Conservation (phyloP, 306 rosid species). For the Dryas octopetala region DNA sequence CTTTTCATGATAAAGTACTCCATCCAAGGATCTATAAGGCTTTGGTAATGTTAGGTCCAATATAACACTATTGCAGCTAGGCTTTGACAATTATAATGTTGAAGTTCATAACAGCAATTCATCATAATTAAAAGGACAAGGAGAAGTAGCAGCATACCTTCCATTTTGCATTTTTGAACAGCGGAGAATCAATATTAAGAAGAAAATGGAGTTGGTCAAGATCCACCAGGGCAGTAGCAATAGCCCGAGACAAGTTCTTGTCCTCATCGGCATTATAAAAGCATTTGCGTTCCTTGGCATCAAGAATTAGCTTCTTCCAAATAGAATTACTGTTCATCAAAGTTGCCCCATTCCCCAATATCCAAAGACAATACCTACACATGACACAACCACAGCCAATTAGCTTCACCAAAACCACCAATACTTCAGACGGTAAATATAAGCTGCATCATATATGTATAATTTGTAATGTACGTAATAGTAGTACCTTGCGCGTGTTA, state of each 20-base stretch:
- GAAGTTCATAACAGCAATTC: no score
- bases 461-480: background rate
- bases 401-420: background rate
- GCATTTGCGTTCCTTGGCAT: conserved; percentile 36
- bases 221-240: conserved; percentile 19
- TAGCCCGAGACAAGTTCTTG: conserved; percentile 21
- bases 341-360: conserved; percentile 37
- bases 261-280: conserved; percentile 32
- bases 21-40: no score
- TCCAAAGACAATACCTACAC: conserved; percentile 43
- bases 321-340: conserved; percentile 23
- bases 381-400: background rate
- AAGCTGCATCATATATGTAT: background rate
- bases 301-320: conserved; percentile 37
- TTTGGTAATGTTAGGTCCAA: no score
- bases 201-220: conserved; percentile 12
- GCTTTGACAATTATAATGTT: no score
- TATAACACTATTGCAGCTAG: no score
- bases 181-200: conserved; percentile 3
- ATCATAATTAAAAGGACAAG: background rate
- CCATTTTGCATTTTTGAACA: conserved; percentile 32
- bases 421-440: background rate
- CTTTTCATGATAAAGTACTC: no score
- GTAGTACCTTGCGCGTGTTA: conserved; percentile 60
- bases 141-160: conserved; percentile 19